Base-by-base conservation (phyloP, 1,139 yeast species). In the Debaryomyces nepalensis region DNA sequence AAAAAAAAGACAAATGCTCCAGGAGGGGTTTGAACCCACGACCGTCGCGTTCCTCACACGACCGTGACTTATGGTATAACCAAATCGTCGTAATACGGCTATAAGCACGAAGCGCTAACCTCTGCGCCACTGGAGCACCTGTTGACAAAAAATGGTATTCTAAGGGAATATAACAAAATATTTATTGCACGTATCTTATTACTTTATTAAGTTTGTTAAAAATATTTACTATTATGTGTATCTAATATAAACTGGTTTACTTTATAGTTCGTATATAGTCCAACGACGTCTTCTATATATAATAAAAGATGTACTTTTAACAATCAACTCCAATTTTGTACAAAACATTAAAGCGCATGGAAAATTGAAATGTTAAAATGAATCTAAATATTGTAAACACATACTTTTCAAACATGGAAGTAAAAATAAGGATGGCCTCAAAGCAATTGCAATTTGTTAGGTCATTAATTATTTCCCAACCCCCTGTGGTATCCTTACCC, bases 21-120 rank as follows among this genome's bases (percentile, higher is more conserved):
- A 70, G 76, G 76, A 70, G 76, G 76, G 77, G 77, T 68, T 71
- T 69, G 77, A 72, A 72, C 77, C 77, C 76, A 70, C 76, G 77
- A 71, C 77, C 76, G 74, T 72, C 77, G 77, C 77, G 77, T 72
- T 70, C 74, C 77, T 71, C 75, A 71, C 76, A 70, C 76, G 77
- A 71, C 76, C 75, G 76, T 70, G 77, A 71, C 75, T 66, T 68
- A 59, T 68, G 74, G 75, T 58, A 70, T 71, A 70, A 70, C 76
- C 70, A 66, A 59, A 61, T 66, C 61, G 72, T 68, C 73, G 74
- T 63, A 68, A 68, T 55, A 66, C 73, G 70, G 75, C 75, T 70
- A 70, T 70, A 70, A 70, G 77, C 76, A 71, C 77, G 75, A 71
- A 70, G 76, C 76, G 76, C 77, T 70, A 70, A 70, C 77, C 76